Conservation (phyloP, 2,329 filamentous ascomycete genomes). For the Sarocladium strictum region DNA sequence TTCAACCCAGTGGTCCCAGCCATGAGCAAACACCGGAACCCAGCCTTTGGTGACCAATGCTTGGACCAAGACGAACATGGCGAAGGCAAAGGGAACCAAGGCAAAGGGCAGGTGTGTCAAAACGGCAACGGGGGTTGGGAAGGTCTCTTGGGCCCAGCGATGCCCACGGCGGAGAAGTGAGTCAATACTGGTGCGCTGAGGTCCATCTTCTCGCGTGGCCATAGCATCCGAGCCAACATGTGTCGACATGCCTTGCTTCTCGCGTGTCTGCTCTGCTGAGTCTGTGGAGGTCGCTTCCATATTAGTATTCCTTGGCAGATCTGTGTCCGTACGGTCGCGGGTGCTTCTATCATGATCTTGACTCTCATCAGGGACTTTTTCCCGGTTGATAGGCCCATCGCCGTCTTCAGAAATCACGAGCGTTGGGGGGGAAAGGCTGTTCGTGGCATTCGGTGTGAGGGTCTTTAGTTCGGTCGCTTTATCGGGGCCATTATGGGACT, state of each 20-base stretch:
- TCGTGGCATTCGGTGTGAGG: background rate
- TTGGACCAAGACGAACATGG: slow-evolving; percentile 71
- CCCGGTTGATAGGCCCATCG: background rate
- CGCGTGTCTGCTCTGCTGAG: background rate
- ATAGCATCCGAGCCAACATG: background rate
- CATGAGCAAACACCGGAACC: slow-evolving; percentile 66
- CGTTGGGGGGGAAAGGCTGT: background rate
- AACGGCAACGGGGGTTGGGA: slow-evolving; percentile 63
- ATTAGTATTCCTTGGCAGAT: background rate
- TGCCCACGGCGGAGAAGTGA: slow-evolving; percentile 41
- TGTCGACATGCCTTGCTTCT: background rate
- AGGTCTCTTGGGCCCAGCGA: slow-evolving; percentile 61
- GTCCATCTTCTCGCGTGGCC: background rate
- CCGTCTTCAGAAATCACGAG: background rate
- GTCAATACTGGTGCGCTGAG: slow-evolving; percentile 39
- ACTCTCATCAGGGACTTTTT: background rate
- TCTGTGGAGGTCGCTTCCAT: background rate
- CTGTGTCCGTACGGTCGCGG: background rate
- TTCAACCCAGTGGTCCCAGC: slow-evolving; percentile 67
- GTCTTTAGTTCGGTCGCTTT: slow-evolving; percentile 5
- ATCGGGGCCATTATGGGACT: background rate
- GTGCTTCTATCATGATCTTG: too few relatives aligned
- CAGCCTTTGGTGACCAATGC: slow-evolving; percentile 68
- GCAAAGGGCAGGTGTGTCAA: slow-evolving; percentile 60
- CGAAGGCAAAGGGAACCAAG: slow-evolving; percentile 64